A percentile compares a stretch with the other conserved stretches of the same genome.
Evolutionary conservation across 2,329 filamentous ascomycete genomes (phyloP).

Genomic region (Zasmidium angulare): DNA sequence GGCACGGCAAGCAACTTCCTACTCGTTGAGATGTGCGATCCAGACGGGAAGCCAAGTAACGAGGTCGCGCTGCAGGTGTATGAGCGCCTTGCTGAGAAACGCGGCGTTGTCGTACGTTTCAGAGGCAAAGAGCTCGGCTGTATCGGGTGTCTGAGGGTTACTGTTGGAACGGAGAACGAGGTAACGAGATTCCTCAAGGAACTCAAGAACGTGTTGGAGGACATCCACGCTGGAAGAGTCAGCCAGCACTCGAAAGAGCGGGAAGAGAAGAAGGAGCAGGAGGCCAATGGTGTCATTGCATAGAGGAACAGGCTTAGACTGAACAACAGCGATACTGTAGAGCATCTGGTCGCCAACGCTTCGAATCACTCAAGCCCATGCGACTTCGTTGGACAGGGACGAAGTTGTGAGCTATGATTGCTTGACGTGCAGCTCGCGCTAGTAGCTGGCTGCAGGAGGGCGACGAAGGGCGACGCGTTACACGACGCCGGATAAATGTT

Average conservation of each 20-base stretch:
- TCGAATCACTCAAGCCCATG: too few relatives aligned
- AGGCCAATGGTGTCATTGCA: slow-evolving; percentile 52
- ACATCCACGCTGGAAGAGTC: slow-evolving; percentile 45
- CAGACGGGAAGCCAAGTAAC: slow-evolving; percentile 74
- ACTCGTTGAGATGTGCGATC: slow-evolving; percentile 81
- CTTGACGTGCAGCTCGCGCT: too few relatives aligned
- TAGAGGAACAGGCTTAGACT: slow-evolving; percentile 6
- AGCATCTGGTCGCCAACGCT: too few relatives aligned
- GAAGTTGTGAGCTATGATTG: too few relatives aligned
- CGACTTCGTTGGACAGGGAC: too few relatives aligned
- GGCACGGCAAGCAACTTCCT: slow-evolving; percentile 85
- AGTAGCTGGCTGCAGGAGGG: too few relatives aligned
- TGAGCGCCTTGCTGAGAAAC: slow-evolving; percentile 76
- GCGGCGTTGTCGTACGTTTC: slow-evolving; percentile 90
- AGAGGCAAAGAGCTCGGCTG: slow-evolving; percentile 91
- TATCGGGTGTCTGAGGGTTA: slow-evolving; percentile 83
- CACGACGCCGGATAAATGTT: too few relatives aligned
- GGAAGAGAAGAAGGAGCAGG: slow-evolving; percentile 48
- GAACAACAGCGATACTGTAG: too few relatives aligned
- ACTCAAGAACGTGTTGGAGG: slow-evolving; percentile 54
- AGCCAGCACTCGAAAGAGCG: slow-evolving; percentile 30
- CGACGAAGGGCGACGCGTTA: too few relatives aligned
- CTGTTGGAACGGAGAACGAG: slow-evolving; percentile 85
- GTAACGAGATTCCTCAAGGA: slow-evolving; percentile 75
- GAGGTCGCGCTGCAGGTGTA: slow-evolving; percentile 76